A percentile compares a stretch with the other conserved stretches of the same genome.
Evolutionary conservation across 768 basidiomycete genomes (phyloP).

Genomic region (Tricholoma flavovirens): DNA sequence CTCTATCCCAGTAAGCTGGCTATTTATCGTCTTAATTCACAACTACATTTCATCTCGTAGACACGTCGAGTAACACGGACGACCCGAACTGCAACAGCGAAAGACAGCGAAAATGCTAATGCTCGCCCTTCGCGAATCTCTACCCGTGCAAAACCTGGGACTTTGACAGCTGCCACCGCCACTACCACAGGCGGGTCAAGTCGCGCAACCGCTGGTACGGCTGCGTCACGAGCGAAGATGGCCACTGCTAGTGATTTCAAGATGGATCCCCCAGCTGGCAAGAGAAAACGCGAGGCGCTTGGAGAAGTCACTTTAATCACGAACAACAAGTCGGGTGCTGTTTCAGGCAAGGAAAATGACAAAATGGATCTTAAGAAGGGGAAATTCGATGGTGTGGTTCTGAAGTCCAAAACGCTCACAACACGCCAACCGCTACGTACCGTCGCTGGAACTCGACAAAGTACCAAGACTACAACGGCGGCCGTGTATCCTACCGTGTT

Average conservation of each 20-base stretch:
- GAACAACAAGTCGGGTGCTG: conserved; percentile 43
- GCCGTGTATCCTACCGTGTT: conserved; percentile 11
- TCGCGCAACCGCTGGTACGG: conserved; percentile 43
- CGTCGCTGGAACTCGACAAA: conserved; percentile 41
- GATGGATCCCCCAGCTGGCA: conserved; percentile 47
- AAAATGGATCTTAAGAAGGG: conserved; percentile 48
- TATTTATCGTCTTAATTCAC: conserved; percentile 2
- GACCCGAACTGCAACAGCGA: conserved; percentile 40
- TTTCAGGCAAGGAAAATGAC: conserved; percentile 47
- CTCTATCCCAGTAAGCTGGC: conserved; percentile 37
- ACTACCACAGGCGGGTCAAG: conserved; percentile 33
- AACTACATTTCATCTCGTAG: conserved; percentile 29
- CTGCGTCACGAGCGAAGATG: conserved; percentile 49
- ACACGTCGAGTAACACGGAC: conserved; percentile 66
- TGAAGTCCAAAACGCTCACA: conserved; percentile 43
- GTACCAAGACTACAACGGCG: conserved; percentile 22
- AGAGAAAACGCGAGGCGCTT: conserved; percentile 77
- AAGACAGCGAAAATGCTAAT: conserved; percentile 69
- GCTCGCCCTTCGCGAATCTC: conserved; percentile 54
- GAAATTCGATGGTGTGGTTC: conserved; percentile 59
- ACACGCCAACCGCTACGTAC: conserved; percentile 52
- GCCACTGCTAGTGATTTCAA: conserved; percentile 33
- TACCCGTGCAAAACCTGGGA: conserved; percentile 56
- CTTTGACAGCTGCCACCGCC: conserved; percentile 35
- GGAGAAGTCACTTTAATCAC: conserved; percentile 58